Evolutionary conservation across 2,329 filamentous ascomycete species (phyloP).

Genomic region (Amesomyces nigricolor): DNA sequence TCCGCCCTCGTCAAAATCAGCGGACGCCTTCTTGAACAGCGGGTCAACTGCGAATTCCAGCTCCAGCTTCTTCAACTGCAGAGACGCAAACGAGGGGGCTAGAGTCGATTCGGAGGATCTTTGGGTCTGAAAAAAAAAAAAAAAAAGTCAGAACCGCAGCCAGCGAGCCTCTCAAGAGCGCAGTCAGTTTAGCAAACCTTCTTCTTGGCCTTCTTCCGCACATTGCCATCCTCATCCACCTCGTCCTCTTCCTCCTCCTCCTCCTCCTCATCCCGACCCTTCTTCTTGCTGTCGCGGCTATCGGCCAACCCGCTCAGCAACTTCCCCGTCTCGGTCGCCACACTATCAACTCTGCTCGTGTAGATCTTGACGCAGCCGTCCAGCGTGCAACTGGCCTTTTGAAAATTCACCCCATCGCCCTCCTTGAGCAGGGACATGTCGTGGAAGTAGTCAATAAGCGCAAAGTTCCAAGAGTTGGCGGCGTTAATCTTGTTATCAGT

Average conservation of each 20-base stretch:
- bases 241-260: constrained; percentile 61
- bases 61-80: constrained; percentile 96
- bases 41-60: constrained; percentile 95
- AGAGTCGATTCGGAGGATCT: constrained; percentile 90
- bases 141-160: not conserved
- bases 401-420: constrained; percentile 95
- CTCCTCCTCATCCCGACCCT: constrained; percentile 56
- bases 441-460: constrained; percentile 99
- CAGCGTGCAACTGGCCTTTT: constrained; percentile 94
- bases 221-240: constrained; percentile 42
- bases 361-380: constrained; percentile 99
- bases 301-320: constrained; percentile 89
- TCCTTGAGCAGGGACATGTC: constrained; percentile 97
- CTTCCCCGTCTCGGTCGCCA: constrained; percentile 94
- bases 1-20: constrained; percentile 96
- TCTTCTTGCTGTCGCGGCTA: constrained; percentile 71
- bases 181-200: constrained; percentile 48
- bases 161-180: too few species aligned
- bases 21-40: constrained; percentile 97
- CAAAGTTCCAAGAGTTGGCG: constrained; percentile 98
- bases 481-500: constrained; percentile 99
- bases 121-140: constrained; percentile 30
- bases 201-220: constrained; percentile 62
- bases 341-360: constrained; percentile 95
- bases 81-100: constrained; percentile 76